Base-by-base conservation (phyloP, 2,329 filamentous ascomycete species). In the Neofusicoccum kwambonambiense region DNA sequence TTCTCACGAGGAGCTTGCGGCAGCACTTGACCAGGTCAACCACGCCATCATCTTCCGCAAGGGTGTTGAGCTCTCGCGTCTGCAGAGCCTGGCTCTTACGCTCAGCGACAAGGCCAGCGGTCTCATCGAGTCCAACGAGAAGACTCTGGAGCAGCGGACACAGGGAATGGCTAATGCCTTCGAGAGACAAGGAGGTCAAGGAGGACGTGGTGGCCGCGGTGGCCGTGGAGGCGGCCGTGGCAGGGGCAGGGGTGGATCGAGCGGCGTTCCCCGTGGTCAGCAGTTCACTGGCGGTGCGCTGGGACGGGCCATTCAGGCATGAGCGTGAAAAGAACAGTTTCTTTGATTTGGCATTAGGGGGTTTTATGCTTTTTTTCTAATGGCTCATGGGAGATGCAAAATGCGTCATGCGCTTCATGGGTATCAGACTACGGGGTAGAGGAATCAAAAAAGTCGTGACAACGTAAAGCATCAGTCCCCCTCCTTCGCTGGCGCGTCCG, bases 21-120 rank as follows among this genome's bases (percentile, higher is more conserved):
- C 95, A 49, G 96, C 95, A 42, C 88, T 99, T 34, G 96, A 99
- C 83, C 95, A 99, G 82, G 94, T 99, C 81, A 97, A 96, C 74
- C 89, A 91, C 71, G 96, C 92, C 60, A 92, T 99, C 80, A 95
- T 98, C 82, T 99, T 99, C 91, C 90, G 95, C 80, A 98, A 99
- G 89, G 96, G 95, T 66, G 95, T 99, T 68, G 96, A 99, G 85
- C 88, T 99, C 69, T 97, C 92, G 75, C 89, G 96, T 72, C 87
- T 99, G 69, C 95, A 99, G 82, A 97, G 92, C 78, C 85, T 99
- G 75, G 93, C 96, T 37, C 89, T 99, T 69, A 95, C 93, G 9
- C 85, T 99, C 61, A 92, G 91, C 66, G 95, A 99, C 83, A 99
- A 98, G 86, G 94, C 95, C 65, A 96, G 93, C 76, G 88, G 90